Percentiles rank a stretch among this genome's conserved stretches.
These are phyloP conservation scores for Coriolopsis trogii DNA, from an alignment of 1,284 basidiomycete species.

Conservation along the genomic window DNA sequence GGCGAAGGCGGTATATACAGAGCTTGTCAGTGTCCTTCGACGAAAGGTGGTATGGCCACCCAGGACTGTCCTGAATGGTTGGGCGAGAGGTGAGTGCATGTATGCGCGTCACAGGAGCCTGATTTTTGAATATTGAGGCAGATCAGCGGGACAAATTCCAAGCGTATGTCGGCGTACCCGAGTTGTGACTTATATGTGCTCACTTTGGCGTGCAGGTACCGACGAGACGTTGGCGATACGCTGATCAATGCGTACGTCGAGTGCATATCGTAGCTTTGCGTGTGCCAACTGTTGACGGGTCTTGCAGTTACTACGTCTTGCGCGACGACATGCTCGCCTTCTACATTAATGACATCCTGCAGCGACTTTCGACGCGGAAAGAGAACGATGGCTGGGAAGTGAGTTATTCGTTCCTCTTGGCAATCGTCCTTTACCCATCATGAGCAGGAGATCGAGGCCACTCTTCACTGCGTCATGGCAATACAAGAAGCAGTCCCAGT, in stretches of 20 bases:
- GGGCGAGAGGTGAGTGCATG: slow-evolving; percentile 64
- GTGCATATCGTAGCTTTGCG: background rate
- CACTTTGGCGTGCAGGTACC: slow-evolving; percentile 56
- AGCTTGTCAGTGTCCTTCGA: slow-evolving; percentile 72
- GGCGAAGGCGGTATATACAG: slow-evolving; percentile 76
- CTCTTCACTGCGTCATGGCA: slow-evolving; percentile 81
- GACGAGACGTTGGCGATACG: slow-evolving; percentile 88
- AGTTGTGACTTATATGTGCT: background rate
- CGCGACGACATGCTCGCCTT: slow-evolving; percentile 79
- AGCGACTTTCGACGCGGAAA: slow-evolving; percentile 47
- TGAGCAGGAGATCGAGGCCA: slow-evolving; percentile 78
- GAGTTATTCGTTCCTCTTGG: slow-evolving; percentile 23
- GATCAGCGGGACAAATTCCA: slow-evolving; percentile 78
- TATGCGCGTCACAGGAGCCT: slow-evolving; percentile 9
- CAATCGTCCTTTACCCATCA: background rate
- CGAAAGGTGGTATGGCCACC: slow-evolving; percentile 76
- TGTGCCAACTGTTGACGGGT: background rate
- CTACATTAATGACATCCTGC: slow-evolving; percentile 62
- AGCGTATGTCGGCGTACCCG: slow-evolving; percentile 49
- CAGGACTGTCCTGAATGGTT: slow-evolving; percentile 47
- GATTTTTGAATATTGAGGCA: slow-evolving; percentile 29
- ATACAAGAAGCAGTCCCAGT: slow-evolving; percentile 86
- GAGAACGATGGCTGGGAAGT: slow-evolving; percentile 71
- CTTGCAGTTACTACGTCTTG: slow-evolving; percentile 80
- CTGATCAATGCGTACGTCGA: slow-evolving; percentile 82